phyloP scores from a whole-genome alignment of 2,329 filamentous ascomycete genomes.

The Akanthomyces muscarius region DNA sequence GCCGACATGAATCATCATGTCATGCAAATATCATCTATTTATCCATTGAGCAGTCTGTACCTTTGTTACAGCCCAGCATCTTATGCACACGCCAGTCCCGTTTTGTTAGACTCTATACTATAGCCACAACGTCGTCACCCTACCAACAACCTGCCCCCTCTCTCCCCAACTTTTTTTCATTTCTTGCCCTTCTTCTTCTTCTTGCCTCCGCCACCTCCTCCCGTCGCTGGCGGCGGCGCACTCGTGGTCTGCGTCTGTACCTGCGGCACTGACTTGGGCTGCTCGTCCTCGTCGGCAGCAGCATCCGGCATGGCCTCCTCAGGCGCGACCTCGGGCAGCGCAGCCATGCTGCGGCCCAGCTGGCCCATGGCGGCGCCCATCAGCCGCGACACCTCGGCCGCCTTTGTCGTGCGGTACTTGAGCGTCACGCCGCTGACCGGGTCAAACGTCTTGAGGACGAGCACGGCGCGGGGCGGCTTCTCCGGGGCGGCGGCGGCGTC shows the following conservation, averaged over 20 bases:
- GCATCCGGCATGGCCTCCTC: conserved; percentile 33
- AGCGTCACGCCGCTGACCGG: conserved; percentile 74
- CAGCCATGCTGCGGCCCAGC: conserved; percentile 66
- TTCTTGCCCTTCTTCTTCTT: conserved; percentile 72
- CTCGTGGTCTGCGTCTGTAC: conserved; percentile 18
- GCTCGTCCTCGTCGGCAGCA: conserved; percentile 26
- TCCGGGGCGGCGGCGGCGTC: conserved; percentile 27
- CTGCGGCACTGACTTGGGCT: conserved; percentile 23
- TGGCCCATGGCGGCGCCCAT: conserved; percentile 68
- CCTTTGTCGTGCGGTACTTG: conserved; percentile 89
- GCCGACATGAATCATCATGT: too few species aligned
- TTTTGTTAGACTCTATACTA: not conserved
- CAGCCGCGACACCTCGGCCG: conserved; percentile 80
- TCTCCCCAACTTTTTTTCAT: conserved; percentile 34
- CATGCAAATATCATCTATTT: too few species aligned
- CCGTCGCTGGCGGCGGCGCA: conserved; percentile 28
- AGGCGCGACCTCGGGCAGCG: conserved; percentile 40
- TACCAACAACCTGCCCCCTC: not conserved
- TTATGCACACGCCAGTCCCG: not conserved
- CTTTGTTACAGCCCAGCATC: not conserved
- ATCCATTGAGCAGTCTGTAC: not conserved
- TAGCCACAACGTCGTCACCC: not conserved
- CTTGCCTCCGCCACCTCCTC: conserved; percentile 42
- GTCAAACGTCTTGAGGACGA: conserved; percentile 88
- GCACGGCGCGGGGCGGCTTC: conserved; percentile 59